Evolutionary conservation across 2,329 filamentous ascomycete genomes (phyloP), one percentile per base, ranked within the genome.

Genomic region (Alternaria tenuissima): DNA sequence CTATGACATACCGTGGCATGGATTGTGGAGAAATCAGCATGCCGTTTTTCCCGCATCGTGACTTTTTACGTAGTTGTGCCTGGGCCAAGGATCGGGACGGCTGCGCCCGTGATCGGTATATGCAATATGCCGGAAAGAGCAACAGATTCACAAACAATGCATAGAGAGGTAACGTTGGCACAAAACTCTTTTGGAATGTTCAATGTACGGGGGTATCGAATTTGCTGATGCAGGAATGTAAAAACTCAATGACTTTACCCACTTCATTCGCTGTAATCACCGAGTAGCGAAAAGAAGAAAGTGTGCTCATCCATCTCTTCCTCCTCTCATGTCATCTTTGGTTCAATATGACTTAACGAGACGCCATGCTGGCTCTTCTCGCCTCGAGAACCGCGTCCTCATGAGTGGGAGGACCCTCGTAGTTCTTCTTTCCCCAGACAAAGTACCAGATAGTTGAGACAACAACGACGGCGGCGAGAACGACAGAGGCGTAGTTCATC

Each of bases 401-500:
- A 22, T 75, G 71, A 36, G 70, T 75, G n/a, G 76, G 86, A 2
- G 87, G 88, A 16, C 89, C 88, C 46, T 82, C 81, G 78, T 91
- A 91, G 78, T 92, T 87, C 79, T 87, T 86, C 78, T 86, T 85
- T 34, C 90, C 90, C 88, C 89, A 91, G 52, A 83, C 82, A 66
- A 87, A 81, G 80, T 93, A 93, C 89, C 89, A 93, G 7, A 80
- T 76, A 9, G 82, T 83, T 1, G 90, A 86, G 58, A 92, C 83
- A 39, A 81, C 49, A 55, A 86, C 84, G 63, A 91, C 89, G 5
- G 83, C 88, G 26, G 89, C 85, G 67, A 92, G 91, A n/a, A 93
- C 90, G 34, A 88, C 90, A 14, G 88, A 88, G 1, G 89, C 90
- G 76, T 91, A 93, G 82, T 93, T 93, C 82, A 92, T 89, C 39